phyloP scores from a whole-genome alignment of 2,329 filamentous ascomycete species.

The Aspergillus viridinutans region DNA sequence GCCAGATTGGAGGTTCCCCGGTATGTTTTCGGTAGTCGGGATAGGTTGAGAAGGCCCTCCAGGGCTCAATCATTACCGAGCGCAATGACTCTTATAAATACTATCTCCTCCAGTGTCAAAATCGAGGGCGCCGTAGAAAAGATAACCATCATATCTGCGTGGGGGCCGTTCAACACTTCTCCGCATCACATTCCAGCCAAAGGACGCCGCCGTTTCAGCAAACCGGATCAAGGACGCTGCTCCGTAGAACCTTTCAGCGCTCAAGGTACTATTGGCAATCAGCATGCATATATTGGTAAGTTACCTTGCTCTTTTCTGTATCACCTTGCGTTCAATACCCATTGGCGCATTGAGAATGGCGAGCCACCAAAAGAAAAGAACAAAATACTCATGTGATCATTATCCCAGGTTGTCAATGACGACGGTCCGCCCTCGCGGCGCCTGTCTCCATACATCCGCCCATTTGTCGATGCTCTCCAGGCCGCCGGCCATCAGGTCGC shows the following conservation, averaged over 20 bases:
- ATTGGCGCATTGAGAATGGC: not conserved
- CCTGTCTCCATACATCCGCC: conserved; percentile 71
- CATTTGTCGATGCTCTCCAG: conserved; percentile 64
- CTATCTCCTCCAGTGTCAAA: conserved; percentile 1
- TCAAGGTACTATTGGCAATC: conserved; percentile 4
- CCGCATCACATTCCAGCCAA: not conserved
- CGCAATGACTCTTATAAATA: conserved; percentile 17
- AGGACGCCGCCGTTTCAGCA: not conserved
- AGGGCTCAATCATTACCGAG: conserved; percentile 20
- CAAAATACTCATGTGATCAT: conserved; percentile 1
- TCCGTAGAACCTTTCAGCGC: not conserved
- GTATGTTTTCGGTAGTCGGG: conserved; percentile 15
- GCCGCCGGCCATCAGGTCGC: conserved; percentile 74
- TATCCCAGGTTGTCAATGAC: conserved; percentile 55
- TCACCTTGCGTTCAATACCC: conserved; percentile 6
- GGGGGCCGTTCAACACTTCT: not conserved
- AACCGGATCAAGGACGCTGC: not conserved
- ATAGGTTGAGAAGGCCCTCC: conserved; percentile 2
- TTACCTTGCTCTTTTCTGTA: conserved; percentile 8
- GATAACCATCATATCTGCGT: not conserved
- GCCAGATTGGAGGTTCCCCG: conserved; percentile 21
- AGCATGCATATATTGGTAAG: conserved; percentile 48
- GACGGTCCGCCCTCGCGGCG: conserved; percentile 69
- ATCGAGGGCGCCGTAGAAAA: not conserved
- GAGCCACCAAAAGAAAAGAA: not conserved